Conservation (phyloP, 176 grass and related monocot genomes). For the Poa pratensis region DNA sequence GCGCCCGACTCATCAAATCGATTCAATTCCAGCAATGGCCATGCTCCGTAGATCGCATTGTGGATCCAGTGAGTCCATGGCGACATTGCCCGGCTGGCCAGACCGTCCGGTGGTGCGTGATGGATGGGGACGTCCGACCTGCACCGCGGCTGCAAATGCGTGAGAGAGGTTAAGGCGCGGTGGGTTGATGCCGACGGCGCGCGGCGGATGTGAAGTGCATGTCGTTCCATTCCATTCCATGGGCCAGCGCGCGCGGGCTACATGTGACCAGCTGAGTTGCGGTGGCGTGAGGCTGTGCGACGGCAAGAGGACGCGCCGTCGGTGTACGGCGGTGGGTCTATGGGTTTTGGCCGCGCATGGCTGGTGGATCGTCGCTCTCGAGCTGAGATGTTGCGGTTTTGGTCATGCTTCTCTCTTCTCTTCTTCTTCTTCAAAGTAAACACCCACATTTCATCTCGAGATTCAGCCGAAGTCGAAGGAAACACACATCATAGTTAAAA, state of each 20-base stretch:
- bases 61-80: background rate
- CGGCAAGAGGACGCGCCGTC: background rate
- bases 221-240: background rate
- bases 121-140: slow-evolving; percentile 23
- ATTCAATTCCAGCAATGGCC: slow-evolving; percentile 2
- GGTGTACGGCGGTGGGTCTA: slow-evolving; percentile 40
- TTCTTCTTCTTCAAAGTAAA: background rate
- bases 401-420: background rate
- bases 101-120: background rate
- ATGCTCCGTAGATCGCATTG: background rate
- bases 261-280: slow-evolving; percentile 2
- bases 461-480: background rate
- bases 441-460: background rate
- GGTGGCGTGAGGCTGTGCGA: background rate
- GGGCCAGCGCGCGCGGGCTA: background rate
- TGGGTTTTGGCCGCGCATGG: slow-evolving; percentile 34
- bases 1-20: slow-evolving; percentile 32
- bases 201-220: background rate
- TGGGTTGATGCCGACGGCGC: background rate
- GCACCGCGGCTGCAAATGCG: slow-evolving; percentile 20
- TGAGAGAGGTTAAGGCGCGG: slow-evolving; percentile 19
- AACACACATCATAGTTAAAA: too few relatives aligned
- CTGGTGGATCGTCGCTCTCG: slow-evolving; percentile 44
- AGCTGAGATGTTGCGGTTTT: slow-evolving; percentile 19
- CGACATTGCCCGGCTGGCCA: background rate